Percentiles rank a stretch among this genome's conserved stretches.
phyloP scores from a whole-genome alignment of 2,329 filamentous ascomycete genomes.

The Penicillium sp. region DNA sequence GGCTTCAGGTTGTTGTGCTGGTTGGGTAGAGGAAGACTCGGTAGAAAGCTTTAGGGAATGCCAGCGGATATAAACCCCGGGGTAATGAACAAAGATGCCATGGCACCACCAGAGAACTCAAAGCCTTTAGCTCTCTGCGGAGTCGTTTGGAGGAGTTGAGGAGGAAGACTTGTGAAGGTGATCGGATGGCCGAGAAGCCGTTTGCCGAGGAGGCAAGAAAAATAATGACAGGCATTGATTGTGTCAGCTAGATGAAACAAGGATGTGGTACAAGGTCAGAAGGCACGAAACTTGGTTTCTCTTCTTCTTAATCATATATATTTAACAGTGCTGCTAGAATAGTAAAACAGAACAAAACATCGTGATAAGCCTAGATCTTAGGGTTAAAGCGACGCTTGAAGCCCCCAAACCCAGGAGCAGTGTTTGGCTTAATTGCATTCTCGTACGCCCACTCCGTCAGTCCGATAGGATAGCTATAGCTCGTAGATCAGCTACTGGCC shows the following conservation, averaged over 20 bases:
- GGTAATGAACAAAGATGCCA: neutral
- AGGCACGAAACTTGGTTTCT: neutral
- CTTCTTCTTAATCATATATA: neutral
- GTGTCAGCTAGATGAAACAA: neutral
- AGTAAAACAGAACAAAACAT: neutral
- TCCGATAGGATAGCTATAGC: slow-evolving; percentile 7
- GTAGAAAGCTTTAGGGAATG: neutral
- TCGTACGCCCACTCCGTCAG: slow-evolving; percentile 14
- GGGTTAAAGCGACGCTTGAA: slow-evolving; percentile 12
- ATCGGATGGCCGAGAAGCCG: slow-evolving; percentile 8
- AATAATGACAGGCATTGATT: neutral
- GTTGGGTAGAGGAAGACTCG: neutral
- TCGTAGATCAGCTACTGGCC: neutral
- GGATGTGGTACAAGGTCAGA: neutral
- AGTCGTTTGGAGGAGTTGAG: neutral
- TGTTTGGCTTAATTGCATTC: slow-evolving; percentile 4
- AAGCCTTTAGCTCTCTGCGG: neutral
- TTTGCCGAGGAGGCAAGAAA: slow-evolving; percentile 8
- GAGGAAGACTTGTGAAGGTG: slow-evolving; percentile 4
- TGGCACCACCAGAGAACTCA: neutral
- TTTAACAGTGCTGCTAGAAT: neutral
- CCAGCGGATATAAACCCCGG: neutral
- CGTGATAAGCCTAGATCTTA: slow-evolving; percentile 5
- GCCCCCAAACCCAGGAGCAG: slow-evolving; percentile 5
- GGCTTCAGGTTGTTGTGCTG: no score